Percentiles rank a stretch among this genome's conserved stretches.
Evolutionary conservation across 2,329 filamentous ascomycete species (phyloP).

Genomic region (Botrytis byssoidea): DNA sequence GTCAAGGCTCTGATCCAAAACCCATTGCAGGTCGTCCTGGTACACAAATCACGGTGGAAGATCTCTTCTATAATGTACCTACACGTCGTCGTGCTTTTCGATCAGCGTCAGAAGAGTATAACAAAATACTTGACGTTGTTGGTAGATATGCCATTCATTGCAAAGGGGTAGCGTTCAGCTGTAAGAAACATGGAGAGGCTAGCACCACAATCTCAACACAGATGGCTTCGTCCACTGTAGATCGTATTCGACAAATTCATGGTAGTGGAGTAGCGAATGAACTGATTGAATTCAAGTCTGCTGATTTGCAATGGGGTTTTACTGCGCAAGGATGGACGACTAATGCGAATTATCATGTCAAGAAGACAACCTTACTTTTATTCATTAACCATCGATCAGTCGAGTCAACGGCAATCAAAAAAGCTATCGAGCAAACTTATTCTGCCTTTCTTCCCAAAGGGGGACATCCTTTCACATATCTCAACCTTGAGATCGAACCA

Average conservation of each 20-base stretch:
- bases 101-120: slow-evolving; percentile 90
- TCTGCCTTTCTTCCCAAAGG: slow-evolving; percentile 85
- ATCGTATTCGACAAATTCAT: slow-evolving; percentile 89
- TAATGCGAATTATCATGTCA: slow-evolving; percentile 92
- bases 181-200: slow-evolving; percentile 92
- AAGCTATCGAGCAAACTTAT: slow-evolving; percentile 88
- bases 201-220: slow-evolving; percentile 79
- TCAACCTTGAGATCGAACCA: slow-evolving; percentile 90
- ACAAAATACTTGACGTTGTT: slow-evolving; percentile 94
- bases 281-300: slow-evolving; percentile 70
- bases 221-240: slow-evolving; percentile 66
- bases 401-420: slow-evolving; percentile 84
- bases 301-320: slow-evolving; percentile 80
- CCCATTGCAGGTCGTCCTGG: slow-evolving; percentile 82
- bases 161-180: slow-evolving; percentile 86
- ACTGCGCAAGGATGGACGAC: slow-evolving; percentile 77
- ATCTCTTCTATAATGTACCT: slow-evolving; percentile 95
- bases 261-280: slow-evolving; percentile 84
- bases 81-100: slow-evolving; percentile 86
- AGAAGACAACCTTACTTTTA: slow-evolving; percentile 80
- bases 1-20: slow-evolving; percentile 81
- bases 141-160: slow-evolving; percentile 94
- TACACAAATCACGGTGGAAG: slow-evolving; percentile 94
- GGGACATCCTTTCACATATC: slow-evolving; percentile 89
- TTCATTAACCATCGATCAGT: slow-evolving; percentile 98